Conservation (phyloP, 108 stramenopile species). For the Licmophora abbreviata region DNA sequence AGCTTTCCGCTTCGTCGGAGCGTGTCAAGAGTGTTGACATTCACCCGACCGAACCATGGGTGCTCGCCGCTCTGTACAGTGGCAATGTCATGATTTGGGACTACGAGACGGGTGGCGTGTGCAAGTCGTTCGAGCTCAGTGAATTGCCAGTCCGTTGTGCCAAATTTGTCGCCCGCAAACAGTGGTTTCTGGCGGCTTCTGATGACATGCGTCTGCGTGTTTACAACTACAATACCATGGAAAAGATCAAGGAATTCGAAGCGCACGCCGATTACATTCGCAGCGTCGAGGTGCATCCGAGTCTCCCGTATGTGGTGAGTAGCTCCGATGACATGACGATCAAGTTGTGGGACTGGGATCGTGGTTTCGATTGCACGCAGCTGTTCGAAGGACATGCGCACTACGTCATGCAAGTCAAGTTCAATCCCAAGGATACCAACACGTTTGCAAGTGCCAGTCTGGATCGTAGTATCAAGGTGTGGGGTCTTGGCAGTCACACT, state of each 20-base stretch:
- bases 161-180: slow-evolving; percentile 93
- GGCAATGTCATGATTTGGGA: slow-evolving; percentile 99
- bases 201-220: slow-evolving; percentile 92
- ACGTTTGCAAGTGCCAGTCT: slow-evolving; percentile 97
- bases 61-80: slow-evolving; percentile 92
- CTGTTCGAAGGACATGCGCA: slow-evolving; percentile 97
- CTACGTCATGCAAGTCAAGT: slow-evolving; percentile 99
- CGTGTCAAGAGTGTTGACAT: slow-evolving; percentile 97
- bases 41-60: slow-evolving; percentile 96
- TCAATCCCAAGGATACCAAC: slow-evolving; percentile 99
- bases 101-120: slow-evolving; percentile 73
- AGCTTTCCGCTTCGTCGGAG: slow-evolving; percentile 84
- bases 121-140: slow-evolving; percentile 94
- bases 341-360: slow-evolving; percentile 98
- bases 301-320: slow-evolving; percentile 86
- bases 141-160: slow-evolving; percentile 96
- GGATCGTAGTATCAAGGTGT: slow-evolving; percentile 96
- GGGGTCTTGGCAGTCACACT: slow-evolving; percentile 84
- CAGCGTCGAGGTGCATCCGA: slow-evolving; percentile 94
- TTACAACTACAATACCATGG: slow-evolving; percentile 99
- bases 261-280: slow-evolving; percentile 99
- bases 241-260: slow-evolving; percentile 96
- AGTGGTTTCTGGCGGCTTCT: slow-evolving; percentile 91
- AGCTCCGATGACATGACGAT: slow-evolving; percentile 96
- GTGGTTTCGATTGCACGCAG: slow-evolving; percentile 90